These are phyloP conservation scores for Pleurotus salmoneostramineus DNA, from an alignment of 768 basidiomycete species.

Conservation along the genomic window DNA sequence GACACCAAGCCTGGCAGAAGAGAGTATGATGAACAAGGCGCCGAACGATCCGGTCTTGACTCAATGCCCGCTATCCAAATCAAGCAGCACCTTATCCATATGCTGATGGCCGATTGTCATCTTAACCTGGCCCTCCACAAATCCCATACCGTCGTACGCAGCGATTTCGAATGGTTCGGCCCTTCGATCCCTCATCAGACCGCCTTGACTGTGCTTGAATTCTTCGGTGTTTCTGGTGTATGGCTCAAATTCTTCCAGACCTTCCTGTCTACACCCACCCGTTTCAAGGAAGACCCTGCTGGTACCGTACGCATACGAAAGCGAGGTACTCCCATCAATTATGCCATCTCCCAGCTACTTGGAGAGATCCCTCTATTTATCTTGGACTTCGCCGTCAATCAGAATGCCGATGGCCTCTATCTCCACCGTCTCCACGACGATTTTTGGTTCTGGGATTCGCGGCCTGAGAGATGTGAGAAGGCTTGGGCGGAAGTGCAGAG, in stretches of 20 bases:
- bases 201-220: slow-evolving; percentile 33
- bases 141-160: slow-evolving; percentile 30
- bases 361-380: slow-evolving; percentile 38
- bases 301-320: slow-evolving; percentile 26
- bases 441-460: slow-evolving; percentile 37
- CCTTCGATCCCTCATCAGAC: slow-evolving; percentile 36
- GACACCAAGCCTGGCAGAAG: slow-evolving; percentile 5
- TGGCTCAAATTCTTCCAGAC: slow-evolving; percentile 30
- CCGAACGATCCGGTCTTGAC: slow-evolving; percentile 7
- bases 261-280: slow-evolving; percentile 28
- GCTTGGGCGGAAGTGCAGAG: slow-evolving; percentile 39
- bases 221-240: slow-evolving; percentile 31
- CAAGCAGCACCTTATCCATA: slow-evolving; percentile 36
- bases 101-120: slow-evolving; percentile 35
- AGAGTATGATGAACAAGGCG: slow-evolving; percentile 20
- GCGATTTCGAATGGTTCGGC: slow-evolving; percentile 41
- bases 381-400: slow-evolving; percentile 48
- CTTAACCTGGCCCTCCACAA: slow-evolving; percentile 32
- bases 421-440: slow-evolving; percentile 45
- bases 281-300: slow-evolving; percentile 25
- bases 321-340: slow-evolving; percentile 39
- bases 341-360: slow-evolving; percentile 34
- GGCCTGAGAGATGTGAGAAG: slow-evolving; percentile 24
- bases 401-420: slow-evolving; percentile 33
- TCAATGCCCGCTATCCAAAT: slow-evolving; percentile 16